Base-by-base conservation (phyloP, 2,329 filamentous ascomycete species). In the Sporothrix curviconia region DNA sequence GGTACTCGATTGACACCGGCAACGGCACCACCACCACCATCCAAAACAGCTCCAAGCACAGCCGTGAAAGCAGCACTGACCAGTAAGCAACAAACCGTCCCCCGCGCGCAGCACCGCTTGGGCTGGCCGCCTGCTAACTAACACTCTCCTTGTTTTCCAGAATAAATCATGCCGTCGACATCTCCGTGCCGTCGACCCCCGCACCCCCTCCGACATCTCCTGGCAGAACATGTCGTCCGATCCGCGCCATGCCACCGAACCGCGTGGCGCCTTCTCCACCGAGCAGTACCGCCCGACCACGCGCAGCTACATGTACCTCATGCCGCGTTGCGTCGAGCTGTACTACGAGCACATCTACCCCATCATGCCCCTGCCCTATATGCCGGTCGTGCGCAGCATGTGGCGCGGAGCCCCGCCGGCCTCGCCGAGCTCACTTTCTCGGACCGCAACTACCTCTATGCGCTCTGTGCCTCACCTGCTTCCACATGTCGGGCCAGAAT, bases 331-430 rank as follows among this genome's bases (percentile, higher is more conserved):
- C 65, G 72, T 85, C 58, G 81, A 85, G 44, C 80, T 81, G 61
- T 86, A 81, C 70, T 82, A 84, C 69, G 72, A 76, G 63, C 76
- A 84, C 66, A 76, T 85, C 55, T 85, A 85, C 62, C 81, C 82
- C n/a, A 82, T 82, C 54, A 82, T 84, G 73, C 83, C 83, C 1
- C 75, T 85, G 4, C 68, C 85, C 7, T 78, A 84, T 55, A 81
- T 81, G 65, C 79, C 83, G 44, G 74, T 74, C 8, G 72, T 83
- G 46, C 72, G 77, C 46, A 73, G 72, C 62, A 79, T 81, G 66
- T 70, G 65, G 70, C 61, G 69, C 74, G 70, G 11, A 66, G 68
- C 1, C 66, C 72, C 59, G 65, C 73, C 59, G 65, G 68, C 28
- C 66, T 66, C 43, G 67, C 66, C 19, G 72, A 75, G 42, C 67